These are phyloP conservation scores for Colletotrichum caudatum DNA, from an alignment of 2,329 filamentous ascomycete species.

Conservation along the genomic window DNA sequence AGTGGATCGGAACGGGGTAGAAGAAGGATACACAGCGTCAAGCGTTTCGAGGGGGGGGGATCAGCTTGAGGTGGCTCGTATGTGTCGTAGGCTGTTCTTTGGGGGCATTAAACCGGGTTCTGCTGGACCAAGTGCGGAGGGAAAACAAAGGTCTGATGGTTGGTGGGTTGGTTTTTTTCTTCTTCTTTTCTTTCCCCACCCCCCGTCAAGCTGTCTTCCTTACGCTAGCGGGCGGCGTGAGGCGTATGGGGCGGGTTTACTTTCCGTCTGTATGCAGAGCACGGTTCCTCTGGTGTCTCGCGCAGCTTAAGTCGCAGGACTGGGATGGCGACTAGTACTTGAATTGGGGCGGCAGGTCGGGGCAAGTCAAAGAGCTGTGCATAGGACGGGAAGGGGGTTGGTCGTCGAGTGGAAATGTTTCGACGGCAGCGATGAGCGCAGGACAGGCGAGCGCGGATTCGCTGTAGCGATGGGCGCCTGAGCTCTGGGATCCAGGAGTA, in stretches of 20 bases:
- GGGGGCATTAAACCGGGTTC: slow-evolving; percentile 13
- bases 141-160: slow-evolving; percentile 39
- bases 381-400: slow-evolving; percentile 20
- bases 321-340: slow-evolving; percentile 35
- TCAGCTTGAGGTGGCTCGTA: slow-evolving; percentile 27
- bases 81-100: slow-evolving; percentile 31
- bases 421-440: slow-evolving; percentile 25
- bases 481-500: slow-evolving; percentile 22
- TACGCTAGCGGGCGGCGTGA: slow-evolving; percentile 36
- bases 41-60: slow-evolving; percentile 16
- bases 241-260: slow-evolving; percentile 30
- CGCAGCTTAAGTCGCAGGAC: slow-evolving; percentile 41
- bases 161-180: slow-evolving; percentile 1
- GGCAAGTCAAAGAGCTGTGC: slow-evolving; percentile 30
- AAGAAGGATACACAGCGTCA: slow-evolving; percentile 15
- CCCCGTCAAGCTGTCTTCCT: slow-evolving; percentile 39
- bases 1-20: slow-evolving; percentile 11
- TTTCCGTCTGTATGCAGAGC: slow-evolving; percentile 36
- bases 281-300: slow-evolving; percentile 38
- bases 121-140: slow-evolving; percentile 29
- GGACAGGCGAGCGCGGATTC: slow-evolving; percentile 34
- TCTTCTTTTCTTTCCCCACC: slow-evolving; percentile 1
- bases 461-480: slow-evolving; percentile 31
- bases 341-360: slow-evolving; percentile 34
- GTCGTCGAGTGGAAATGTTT: slow-evolving; percentile 40